Conservation (phyloP, 176 grass and related monocot species). For the Metroxylon sagu region DNA sequence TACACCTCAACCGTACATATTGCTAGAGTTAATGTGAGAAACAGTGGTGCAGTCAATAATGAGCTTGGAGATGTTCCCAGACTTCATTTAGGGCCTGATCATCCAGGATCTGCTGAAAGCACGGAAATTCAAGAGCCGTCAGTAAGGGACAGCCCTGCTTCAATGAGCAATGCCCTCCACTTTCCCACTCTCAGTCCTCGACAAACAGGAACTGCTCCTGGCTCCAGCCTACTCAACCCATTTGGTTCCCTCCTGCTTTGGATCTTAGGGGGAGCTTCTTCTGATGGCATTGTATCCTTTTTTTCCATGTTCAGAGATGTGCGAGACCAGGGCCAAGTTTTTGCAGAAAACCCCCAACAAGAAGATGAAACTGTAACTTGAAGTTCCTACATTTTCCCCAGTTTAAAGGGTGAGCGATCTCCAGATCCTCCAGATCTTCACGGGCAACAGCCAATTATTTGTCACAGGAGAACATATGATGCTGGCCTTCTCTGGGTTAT, state of each 20-base stretch:
- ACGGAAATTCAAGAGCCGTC: slow-evolving; percentile 29
- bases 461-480: no score
- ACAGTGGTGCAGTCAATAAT: slow-evolving; percentile 21
- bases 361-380: slow-evolving; percentile 66
- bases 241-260: slow-evolving; percentile 67
- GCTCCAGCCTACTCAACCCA: slow-evolving; percentile 41
- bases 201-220: slow-evolving; percentile 35
- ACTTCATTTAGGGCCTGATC: slow-evolving; percentile 11
- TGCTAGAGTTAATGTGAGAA: slow-evolving; percentile 72
- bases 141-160: slow-evolving; percentile 1
- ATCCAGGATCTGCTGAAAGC: slow-evolving; percentile 23
- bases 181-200: slow-evolving; percentile 35
- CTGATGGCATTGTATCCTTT: slow-evolving; percentile 88
- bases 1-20: slow-evolving; percentile 95
- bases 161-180: slow-evolving; percentile 15
- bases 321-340: slow-evolving; percentile 60
- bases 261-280: slow-evolving; percentile 66
- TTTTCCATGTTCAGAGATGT: slow-evolving; percentile 89
- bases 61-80: slow-evolving; percentile 28
- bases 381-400: not conserved
- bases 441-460: no score
- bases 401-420: not conserved
- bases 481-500: no score
- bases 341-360: slow-evolving; percentile 32
- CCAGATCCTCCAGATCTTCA: not conserved